A percentile compares a stretch with the other conserved stretches of the same genome.
These are phyloP conservation scores for Sporisorium graminicola DNA, from an alignment of 1,284 basidiomycete species.

Conservation along the genomic window DNA sequence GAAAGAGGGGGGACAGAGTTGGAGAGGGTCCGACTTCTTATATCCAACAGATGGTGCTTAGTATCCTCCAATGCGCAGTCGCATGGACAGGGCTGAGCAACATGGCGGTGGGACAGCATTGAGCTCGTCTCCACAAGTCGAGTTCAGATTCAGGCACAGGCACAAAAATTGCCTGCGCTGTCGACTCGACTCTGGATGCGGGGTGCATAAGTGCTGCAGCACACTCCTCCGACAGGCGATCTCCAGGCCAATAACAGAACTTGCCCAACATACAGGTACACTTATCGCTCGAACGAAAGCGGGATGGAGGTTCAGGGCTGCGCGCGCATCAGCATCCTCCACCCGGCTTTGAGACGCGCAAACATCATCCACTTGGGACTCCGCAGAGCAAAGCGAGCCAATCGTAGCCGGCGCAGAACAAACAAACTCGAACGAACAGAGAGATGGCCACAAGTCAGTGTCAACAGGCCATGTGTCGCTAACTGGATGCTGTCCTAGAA, in stretches of 20 bases:
- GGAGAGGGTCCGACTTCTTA: constrained; percentile 16
- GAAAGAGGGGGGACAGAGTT: background rate
- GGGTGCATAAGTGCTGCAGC: constrained; percentile 22
- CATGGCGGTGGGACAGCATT: background rate
- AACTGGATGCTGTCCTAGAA: constrained; percentile 8
- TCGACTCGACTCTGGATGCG: background rate
- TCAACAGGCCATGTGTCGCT: constrained; percentile 14
- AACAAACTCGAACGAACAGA: no score
- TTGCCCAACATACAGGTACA: background rate
- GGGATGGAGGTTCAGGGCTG: no score
- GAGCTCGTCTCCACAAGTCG: background rate
- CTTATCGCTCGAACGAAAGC: no score
- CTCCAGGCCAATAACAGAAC: background rate
- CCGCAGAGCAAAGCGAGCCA: constrained; percentile 2
- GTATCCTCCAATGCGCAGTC: background rate
- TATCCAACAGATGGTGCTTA: background rate
- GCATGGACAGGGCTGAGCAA: no score
- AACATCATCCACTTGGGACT: background rate
- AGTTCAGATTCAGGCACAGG: background rate
- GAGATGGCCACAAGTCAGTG: background rate
- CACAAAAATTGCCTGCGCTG: background rate
- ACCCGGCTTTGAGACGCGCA: background rate
- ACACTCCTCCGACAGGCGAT: background rate
- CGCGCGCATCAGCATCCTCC: no score
- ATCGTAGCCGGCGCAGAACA: no score